Evolutionary conservation across 139 green algal genomes (phyloP).

Genomic region (Trebouxia sp.): DNA sequence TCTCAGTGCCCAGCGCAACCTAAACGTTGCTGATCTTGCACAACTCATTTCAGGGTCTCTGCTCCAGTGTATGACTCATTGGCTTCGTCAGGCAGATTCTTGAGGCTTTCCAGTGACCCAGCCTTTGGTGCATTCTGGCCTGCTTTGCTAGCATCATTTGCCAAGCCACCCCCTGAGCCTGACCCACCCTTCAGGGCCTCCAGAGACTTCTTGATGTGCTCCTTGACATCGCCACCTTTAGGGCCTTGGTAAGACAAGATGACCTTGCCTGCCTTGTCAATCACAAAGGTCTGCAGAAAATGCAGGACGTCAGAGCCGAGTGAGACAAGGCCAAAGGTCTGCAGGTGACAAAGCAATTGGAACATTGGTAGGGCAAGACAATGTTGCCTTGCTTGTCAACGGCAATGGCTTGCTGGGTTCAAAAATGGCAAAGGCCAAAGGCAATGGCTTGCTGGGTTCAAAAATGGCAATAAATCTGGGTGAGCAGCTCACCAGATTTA

Average conservation of each 20-base stretch:
- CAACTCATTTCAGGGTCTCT: background rate
- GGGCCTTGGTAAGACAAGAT: constrained; percentile 15
- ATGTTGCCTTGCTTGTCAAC: too few species aligned
- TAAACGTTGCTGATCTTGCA: background rate
- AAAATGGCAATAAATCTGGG: too few species aligned
- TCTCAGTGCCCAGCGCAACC: background rate
- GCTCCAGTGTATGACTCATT: constrained; percentile 23
- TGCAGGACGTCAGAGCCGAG: too few species aligned
- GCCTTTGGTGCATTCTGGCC: constrained; percentile 1
- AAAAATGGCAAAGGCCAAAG: too few species aligned
- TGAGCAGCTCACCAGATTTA: too few species aligned
- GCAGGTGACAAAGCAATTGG: too few species aligned
- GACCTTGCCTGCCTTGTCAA: constrained; percentile 24
- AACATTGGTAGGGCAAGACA: too few species aligned
- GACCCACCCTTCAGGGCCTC: constrained; percentile 8
- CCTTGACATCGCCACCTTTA: background rate
- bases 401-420: too few species aligned
- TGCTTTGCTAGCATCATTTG: constrained; percentile 16
- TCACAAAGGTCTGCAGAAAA: constrained; percentile 29
- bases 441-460: too few species aligned
- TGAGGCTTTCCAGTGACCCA: background rate
- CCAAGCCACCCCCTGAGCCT: background rate
- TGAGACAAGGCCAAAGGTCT: too few species aligned
- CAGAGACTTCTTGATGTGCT: constrained; percentile 23
- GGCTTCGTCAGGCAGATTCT: constrained; percentile 11